A percentile compares a stretch with the other conserved stretches of the same genome.
Conservation (phyloP, 352 stramenopile species). For the Phytopythium litorale region DNA sequence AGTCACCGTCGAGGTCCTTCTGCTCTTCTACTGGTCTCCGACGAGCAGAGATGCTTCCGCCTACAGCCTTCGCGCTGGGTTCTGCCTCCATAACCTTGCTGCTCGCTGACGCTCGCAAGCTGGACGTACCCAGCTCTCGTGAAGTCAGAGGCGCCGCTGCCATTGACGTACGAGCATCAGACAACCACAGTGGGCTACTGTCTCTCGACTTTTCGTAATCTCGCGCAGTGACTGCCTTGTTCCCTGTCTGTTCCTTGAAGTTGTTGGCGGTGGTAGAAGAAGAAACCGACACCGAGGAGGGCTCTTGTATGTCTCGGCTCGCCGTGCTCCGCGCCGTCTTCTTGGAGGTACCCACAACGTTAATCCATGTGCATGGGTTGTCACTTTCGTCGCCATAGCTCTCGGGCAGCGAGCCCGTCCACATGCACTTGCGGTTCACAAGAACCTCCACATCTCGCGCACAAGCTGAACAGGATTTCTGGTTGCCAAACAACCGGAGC, state of each 20-base stretch:
- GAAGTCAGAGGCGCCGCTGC: background rate
- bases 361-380: constrained; percentile 67
- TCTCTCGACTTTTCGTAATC: background rate
- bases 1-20: background rate
- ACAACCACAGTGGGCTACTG: constrained; percentile 5
- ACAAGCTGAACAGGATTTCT: constrained; percentile 44
- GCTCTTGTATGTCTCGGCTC: background rate
- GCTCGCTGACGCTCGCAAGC: background rate
- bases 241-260: background rate
- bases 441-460: constrained; percentile 66
- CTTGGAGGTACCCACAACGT: constrained; percentile 26
- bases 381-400: constrained; percentile 66
- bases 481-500: background rate
- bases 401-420: constrained; percentile 73
- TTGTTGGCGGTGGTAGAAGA: background rate
- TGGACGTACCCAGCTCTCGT: background rate
- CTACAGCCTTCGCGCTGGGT: background rate
- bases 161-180: background rate
- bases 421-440: constrained; percentile 53
- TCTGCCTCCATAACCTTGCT: background rate
- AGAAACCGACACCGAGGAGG: background rate
- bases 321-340: constrained; percentile 30
- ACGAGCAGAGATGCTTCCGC: background rate
- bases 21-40: background rate
- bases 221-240: background rate